phyloP scores from a whole-genome alignment of 495 filamentous ascomycete species.

The Annulohypoxylon stygium region DNA sequence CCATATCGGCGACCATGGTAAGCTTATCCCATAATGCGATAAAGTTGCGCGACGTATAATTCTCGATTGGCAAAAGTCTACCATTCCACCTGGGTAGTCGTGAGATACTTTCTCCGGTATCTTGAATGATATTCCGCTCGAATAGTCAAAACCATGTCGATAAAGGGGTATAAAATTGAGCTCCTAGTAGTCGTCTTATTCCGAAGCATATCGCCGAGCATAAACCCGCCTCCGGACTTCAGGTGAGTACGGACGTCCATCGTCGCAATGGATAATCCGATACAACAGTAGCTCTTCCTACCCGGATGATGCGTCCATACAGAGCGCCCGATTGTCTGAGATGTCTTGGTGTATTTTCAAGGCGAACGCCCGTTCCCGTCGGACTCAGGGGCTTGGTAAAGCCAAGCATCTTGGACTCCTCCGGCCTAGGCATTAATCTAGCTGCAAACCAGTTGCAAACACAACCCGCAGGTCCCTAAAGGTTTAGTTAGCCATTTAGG shows the following conservation, averaged over 20 bases:
- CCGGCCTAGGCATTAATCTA: constrained; percentile 31
- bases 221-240: constrained; percentile 31
- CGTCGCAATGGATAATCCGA: constrained; percentile 46
- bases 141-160: constrained; percentile 21
- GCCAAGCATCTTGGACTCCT: not conserved
- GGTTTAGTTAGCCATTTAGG: constrained; percentile 11
- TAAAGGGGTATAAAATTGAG: constrained; percentile 18
- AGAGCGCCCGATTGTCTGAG: constrained; percentile 41
- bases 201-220: constrained; percentile 35
- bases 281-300: constrained; percentile 46
- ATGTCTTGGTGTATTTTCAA: constrained; percentile 23
- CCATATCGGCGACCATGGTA: constrained; percentile 36
- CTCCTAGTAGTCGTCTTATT: constrained; percentile 32
- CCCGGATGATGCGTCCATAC: constrained; percentile 47
- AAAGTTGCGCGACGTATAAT: constrained; percentile 32
- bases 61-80: constrained; percentile 30
- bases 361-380: constrained; percentile 25
- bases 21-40: constrained; percentile 29
- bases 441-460: constrained; percentile 3
- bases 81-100: constrained; percentile 20
- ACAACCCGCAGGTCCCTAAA: not conserved
- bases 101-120: constrained; percentile 16
- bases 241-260: constrained; percentile 43
- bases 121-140: constrained; percentile 34
- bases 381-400: constrained; percentile 26